Conservation (phyloP, 1,139 yeast species). For the Taphrina sp. region DNA sequence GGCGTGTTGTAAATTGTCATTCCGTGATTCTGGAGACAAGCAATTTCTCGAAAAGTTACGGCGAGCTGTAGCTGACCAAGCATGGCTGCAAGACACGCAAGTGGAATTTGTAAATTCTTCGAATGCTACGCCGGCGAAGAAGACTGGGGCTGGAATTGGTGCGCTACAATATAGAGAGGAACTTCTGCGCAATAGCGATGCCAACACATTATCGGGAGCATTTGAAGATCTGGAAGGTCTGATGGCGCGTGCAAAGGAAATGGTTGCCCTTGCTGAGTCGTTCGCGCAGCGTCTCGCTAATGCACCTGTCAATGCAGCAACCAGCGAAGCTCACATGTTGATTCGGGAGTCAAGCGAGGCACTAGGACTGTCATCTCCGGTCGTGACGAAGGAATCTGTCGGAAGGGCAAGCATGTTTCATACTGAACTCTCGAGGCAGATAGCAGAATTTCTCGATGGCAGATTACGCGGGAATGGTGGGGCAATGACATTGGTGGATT, state of each 20-base stretch:
- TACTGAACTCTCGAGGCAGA: slow-evolving; percentile 57
- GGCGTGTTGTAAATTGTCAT: slow-evolving; percentile 13
- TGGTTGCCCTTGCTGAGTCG: slow-evolving; percentile 56
- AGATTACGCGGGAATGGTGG: slow-evolving; percentile 54
- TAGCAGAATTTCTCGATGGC: slow-evolving; percentile 56
- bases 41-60: slow-evolving; percentile 26
- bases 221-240: slow-evolving; percentile 74
- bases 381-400: slow-evolving; percentile 46
- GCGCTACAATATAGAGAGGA: slow-evolving; percentile 65
- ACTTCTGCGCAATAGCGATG: slow-evolving; percentile 58
- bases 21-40: slow-evolving; percentile 21
- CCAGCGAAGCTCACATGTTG: slow-evolving; percentile 34
- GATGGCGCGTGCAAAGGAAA: slow-evolving; percentile 74
- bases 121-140: slow-evolving; percentile 14
- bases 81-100: background rate
- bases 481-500: slow-evolving; percentile 58
- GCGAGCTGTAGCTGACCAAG: slow-evolving; percentile 23
- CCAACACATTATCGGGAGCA: slow-evolving; percentile 63
- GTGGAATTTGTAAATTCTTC: background rate
- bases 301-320: slow-evolving; percentile 37
- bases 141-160: slow-evolving; percentile 56
- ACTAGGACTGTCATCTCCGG: slow-evolving; percentile 43
- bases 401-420: slow-evolving; percentile 47
- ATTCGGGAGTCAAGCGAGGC: slow-evolving; percentile 43
- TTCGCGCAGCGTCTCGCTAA: slow-evolving; percentile 47